phyloP scores from a whole-genome alignment of 2,329 filamentous ascomycete genomes.

The Diaporthe sp. region DNA sequence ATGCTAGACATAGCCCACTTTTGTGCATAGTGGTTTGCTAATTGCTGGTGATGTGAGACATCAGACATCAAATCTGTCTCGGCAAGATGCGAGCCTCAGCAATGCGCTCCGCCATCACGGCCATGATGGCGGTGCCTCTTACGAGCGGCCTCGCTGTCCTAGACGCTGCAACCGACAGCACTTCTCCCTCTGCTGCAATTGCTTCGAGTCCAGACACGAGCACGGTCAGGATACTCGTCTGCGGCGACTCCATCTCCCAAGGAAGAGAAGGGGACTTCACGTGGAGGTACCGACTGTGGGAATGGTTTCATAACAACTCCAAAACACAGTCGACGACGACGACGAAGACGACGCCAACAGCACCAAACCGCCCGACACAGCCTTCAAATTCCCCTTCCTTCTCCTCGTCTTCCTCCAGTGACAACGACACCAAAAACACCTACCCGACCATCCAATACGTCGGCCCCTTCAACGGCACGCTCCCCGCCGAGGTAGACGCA shows the following conservation, averaged over 20 bases:
- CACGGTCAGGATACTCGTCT: conserved; percentile 49
- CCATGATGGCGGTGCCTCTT: background rate
- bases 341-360: background rate
- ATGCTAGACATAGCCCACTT: background rate
- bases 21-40: background rate
- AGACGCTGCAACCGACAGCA: background rate
- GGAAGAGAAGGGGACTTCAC: conserved; percentile 57
- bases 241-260: conserved; percentile 57
- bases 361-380: conserved; percentile 41
- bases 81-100: conserved; percentile 30
- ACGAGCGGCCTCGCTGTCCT: background rate
- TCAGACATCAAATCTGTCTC: background rate
- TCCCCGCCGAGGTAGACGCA: conserved; percentile 9
- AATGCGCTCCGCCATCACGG: conserved; percentile 3
- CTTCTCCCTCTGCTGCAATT: background rate
- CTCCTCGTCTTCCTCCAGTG: background rate
- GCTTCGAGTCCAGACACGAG: background rate
- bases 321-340: background rate
- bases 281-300: conserved; percentile 58
- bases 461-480: conserved; percentile 55
- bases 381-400: background rate
- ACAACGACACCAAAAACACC: background rate
- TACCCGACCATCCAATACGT: conserved; percentile 46
- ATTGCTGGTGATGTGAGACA: conserved; percentile 17
- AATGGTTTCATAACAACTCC: conserved; percentile 52